Evolutionary conservation across 768 basidiomycete genomes (phyloP).

Genomic region (Russula lepida): DNA sequence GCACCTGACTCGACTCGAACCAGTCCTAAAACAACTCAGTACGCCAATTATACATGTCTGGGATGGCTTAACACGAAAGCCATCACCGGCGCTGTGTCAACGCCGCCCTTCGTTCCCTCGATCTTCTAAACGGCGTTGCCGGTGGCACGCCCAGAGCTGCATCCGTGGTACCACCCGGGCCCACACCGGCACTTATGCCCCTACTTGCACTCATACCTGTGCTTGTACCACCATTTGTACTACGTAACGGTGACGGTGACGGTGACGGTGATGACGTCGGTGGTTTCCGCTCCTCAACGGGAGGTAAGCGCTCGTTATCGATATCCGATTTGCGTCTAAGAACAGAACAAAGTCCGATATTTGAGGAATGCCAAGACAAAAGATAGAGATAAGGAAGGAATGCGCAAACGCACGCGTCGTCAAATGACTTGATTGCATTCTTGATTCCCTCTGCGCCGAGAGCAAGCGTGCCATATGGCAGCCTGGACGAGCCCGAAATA

Average conservation of each 20-base stretch:
- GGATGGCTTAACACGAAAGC: not conserved
- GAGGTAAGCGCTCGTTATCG: constrained; percentile 95
- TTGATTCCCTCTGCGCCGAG: constrained; percentile 91
- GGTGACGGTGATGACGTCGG: not conserved
- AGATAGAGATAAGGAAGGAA: not conserved
- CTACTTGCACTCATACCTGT: not conserved
- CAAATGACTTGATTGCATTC: constrained; percentile 87
- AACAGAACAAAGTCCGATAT: not conserved
- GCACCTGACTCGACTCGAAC: too few relatives aligned
- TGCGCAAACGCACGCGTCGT: constrained; percentile 96
- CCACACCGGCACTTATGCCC: too few relatives aligned
- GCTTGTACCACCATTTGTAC: not conserved
- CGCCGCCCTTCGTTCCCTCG: constrained; percentile 2
- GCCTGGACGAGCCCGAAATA: constrained; percentile 64
- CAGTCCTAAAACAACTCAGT: too few relatives aligned
- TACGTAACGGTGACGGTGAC: not conserved
- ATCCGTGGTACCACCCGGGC: not conserved
- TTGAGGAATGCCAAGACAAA: not conserved
- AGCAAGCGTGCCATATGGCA: constrained; percentile 80
- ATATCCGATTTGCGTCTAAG: constrained; percentile 91
- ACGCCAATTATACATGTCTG: too few relatives aligned
- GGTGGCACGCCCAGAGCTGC: not conserved
- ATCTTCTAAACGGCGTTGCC: not conserved
- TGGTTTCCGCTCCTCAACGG: constrained; percentile 27
- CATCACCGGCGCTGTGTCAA: not conserved